Conservation (phyloP, 129 eudicot species). For the Pulicaria dysenterica region DNA sequence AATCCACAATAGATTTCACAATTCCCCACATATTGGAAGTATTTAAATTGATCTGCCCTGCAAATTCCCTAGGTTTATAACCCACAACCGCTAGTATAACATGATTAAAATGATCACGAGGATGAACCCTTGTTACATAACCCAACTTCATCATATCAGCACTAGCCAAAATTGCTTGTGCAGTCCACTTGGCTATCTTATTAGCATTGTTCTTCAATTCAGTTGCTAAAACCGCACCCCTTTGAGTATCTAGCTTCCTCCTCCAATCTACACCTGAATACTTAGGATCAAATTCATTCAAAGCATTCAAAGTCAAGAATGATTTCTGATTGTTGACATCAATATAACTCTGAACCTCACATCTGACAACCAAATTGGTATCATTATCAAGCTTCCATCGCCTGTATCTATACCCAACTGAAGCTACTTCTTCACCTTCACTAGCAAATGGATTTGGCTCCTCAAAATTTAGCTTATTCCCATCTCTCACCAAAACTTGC, state of each 20-base stretch:
- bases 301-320: conserved; percentile 69
- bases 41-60: conserved; percentile 84
- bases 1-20: conserved; percentile 78
- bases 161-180: conserved; percentile 69
- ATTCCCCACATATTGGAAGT: conserved; percentile 91
- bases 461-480: conserved; percentile 66
- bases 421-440: conserved; percentile 86
- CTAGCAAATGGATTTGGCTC: conserved; percentile 83
- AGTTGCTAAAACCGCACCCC: conserved; percentile 91
- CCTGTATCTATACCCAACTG: conserved; percentile 78
- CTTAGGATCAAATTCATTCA: conserved; percentile 89
- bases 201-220: conserved; percentile 92
- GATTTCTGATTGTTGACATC: conserved; percentile 65
- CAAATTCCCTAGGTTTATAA: conserved; percentile 80
- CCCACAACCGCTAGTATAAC: conserved; percentile 86
- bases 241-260: conserved; percentile 87
- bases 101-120: conserved; percentile 92
- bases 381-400: conserved; percentile 85
- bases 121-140: conserved; percentile 88
- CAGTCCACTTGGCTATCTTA: conserved; percentile 89
- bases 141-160: conserved; percentile 97
- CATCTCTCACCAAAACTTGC: conserved; percentile 79
- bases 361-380: conserved; percentile 64
- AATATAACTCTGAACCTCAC: conserved; percentile 75
- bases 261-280: conserved; percentile 93